Evolutionary conservation across 768 basidiomycete genomes (phyloP).

Genomic region (Hygrocybe coccinea): DNA sequence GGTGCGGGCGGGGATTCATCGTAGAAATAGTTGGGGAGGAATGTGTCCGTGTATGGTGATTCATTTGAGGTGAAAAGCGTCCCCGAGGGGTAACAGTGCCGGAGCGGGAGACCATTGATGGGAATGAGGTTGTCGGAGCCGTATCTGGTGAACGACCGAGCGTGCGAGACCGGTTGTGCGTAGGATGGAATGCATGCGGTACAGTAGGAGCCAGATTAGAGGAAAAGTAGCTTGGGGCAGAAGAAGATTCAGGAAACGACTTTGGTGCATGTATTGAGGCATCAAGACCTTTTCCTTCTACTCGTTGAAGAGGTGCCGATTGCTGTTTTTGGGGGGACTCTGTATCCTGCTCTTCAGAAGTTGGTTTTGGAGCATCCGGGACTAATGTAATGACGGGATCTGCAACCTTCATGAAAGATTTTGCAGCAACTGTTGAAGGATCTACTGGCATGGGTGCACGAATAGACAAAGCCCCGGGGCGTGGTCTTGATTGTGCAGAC

Average conservation of each 20-base stretch:
- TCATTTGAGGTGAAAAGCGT: constrained; percentile 29
- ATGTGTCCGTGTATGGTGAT: constrained; percentile 55
- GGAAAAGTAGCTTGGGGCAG: constrained; percentile 19
- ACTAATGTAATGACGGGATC: background rate
- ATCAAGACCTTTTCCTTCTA: constrained; percentile 29
- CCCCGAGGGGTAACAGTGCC: constrained; percentile 43
- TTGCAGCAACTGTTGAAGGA: constrained; percentile 5
- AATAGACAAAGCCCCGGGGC: constrained; percentile 21
- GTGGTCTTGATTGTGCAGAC: constrained; percentile 13
- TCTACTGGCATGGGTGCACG: constrained; percentile 7
- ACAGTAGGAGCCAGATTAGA: constrained; percentile 19
- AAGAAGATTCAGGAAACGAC: constrained; percentile 10
- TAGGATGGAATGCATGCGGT: constrained; percentile 29
- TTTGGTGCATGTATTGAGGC: constrained; percentile 52
- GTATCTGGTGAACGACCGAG: constrained; percentile 40
- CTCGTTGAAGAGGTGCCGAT: too few relatives aligned
- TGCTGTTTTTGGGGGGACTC: too few relatives aligned
- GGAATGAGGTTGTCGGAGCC: constrained; percentile 23
- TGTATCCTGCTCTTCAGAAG: too few relatives aligned
- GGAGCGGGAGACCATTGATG: constrained; percentile 37
- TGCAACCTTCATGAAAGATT: background rate
- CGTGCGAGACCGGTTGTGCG: constrained; percentile 56
- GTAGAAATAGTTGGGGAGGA: constrained; percentile 53
- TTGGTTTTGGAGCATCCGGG: too few relatives aligned
- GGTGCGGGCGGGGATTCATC: constrained; percentile 37